phyloP scores from a whole-genome alignment of 768 basidiomycete species.

The Boletales sp. region DNA sequence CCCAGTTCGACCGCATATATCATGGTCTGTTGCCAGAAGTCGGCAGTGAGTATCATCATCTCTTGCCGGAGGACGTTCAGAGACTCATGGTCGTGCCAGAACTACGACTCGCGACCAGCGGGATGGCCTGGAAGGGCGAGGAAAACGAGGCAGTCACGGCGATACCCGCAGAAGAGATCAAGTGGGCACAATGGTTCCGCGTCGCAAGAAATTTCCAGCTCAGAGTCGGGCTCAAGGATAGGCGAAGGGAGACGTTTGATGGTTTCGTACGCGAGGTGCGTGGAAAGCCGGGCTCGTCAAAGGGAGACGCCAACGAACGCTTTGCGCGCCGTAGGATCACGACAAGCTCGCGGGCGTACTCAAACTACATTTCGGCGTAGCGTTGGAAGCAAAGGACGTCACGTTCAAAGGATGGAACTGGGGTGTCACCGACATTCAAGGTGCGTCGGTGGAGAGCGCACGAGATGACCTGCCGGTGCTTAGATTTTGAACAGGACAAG shows the following conservation, averaged over 20 bases:
- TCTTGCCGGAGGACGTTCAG: not conserved
- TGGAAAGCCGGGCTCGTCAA: not conserved
- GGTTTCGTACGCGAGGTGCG: constrained; percentile 86
- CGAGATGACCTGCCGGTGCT: not conserved
- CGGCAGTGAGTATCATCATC: constrained; percentile 74
- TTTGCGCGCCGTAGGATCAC: constrained; percentile 61
- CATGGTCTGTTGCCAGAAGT: constrained; percentile 66
- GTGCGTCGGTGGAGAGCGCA: constrained; percentile 38
- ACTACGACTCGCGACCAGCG: constrained; percentile 83
- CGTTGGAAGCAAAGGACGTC: constrained; percentile 81
- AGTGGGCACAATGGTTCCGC: constrained; percentile 87
- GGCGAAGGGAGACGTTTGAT: constrained; percentile 82
- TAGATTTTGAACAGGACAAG: constrained; percentile 56
- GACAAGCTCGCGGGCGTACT: constrained; percentile 78
- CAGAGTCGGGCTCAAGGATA: constrained; percentile 74
- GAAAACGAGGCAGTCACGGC: constrained; percentile 62
- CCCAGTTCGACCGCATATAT: constrained; percentile 85
- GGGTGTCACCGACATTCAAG: constrained; percentile 93
- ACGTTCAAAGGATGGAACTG: constrained; percentile 98
- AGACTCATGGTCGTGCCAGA: constrained; percentile 40
- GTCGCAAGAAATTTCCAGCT: constrained; percentile 93
- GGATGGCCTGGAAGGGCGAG: constrained; percentile 91
- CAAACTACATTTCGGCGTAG: constrained; percentile 84
- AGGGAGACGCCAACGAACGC: not conserved
- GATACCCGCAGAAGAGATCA: constrained; percentile 69